Percentiles rank a stretch among this genome's conserved stretches.
Conservation (phyloP, 352 stramenopile genomes). For the Phytophthora lateralis region DNA sequence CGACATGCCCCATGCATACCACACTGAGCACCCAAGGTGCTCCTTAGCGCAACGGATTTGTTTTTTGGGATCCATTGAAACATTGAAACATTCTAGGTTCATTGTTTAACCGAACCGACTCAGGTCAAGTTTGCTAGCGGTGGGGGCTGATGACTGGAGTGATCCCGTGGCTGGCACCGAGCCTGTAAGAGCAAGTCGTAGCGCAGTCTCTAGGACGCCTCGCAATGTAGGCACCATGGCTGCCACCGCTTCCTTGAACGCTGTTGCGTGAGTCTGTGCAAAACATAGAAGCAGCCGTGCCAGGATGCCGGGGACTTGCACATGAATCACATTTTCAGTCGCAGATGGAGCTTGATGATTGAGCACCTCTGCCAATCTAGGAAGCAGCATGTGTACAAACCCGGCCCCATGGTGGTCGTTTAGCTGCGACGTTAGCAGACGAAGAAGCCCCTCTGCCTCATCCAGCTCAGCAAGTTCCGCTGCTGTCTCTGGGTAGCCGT, state of each 20-base stretch:
- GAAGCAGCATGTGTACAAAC: conserved; percentile 69
- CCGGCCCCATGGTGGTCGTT: conserved; percentile 44
- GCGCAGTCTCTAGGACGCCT: conserved; percentile 43
- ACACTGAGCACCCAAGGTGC: conserved; percentile 9
- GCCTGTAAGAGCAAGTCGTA: conserved; percentile 51
- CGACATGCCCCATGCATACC: conserved; percentile 1
- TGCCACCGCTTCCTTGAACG: conserved; percentile 58
- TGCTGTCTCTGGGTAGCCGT: conserved; percentile 28
- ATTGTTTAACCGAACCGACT: conserved; percentile 50
- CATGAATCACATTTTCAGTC: conserved; percentile 16
- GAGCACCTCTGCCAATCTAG: conserved; percentile 52
- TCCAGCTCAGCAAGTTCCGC: conserved; percentile 41
- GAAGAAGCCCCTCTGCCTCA: conserved; percentile 55
- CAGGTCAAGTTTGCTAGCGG: conserved; percentile 45
- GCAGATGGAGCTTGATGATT: conserved; percentile 14
- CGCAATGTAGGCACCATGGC: conserved; percentile 47
- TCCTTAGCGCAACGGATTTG: conserved; percentile 20
- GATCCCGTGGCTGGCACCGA: conserved; percentile 10
- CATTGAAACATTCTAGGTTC: conserved; percentile 7
- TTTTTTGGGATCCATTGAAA: conserved; percentile 17
- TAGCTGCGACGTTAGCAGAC: conserved; percentile 52
- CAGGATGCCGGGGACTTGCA: conserved; percentile 35
- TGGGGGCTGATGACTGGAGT: conserved; percentile 14
- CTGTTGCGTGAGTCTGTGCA: conserved; percentile 51
- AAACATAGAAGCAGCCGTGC: conserved; percentile 54